Conservation (phyloP, 1,284 basidiomycete genomes). For the Caloboletus inedulis region DNA sequence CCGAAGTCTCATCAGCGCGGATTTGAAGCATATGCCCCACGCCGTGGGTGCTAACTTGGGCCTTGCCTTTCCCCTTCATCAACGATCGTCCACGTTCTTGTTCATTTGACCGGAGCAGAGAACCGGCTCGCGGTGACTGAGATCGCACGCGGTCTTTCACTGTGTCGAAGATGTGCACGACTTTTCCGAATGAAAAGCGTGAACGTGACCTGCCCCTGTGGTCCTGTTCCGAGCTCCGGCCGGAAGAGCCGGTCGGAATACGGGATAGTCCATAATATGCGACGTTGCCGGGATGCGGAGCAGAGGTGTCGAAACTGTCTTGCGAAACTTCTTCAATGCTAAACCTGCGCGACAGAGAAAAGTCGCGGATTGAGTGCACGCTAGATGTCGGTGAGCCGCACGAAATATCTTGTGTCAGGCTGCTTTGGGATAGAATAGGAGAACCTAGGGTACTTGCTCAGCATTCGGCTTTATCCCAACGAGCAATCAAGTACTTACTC, state of each 20-base stretch:
- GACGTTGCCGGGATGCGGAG: slow-evolving; percentile 4
- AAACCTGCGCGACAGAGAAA: slow-evolving; percentile 33
- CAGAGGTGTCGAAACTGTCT: slow-evolving; percentile 12
- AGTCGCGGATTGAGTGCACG: slow-evolving; percentile 15
- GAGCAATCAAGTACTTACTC: slow-evolving; percentile 9
- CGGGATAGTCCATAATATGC: slow-evolving; percentile 18
- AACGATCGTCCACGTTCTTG: slow-evolving; percentile 25
- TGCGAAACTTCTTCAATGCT: slow-evolving; percentile 41
- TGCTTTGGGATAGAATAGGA: background rate
- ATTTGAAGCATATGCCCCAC: slow-evolving; percentile 1
- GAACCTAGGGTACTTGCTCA: slow-evolving; percentile 15
- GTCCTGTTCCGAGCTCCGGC: slow-evolving; percentile 12
- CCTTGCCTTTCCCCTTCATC: slow-evolving; percentile 21
- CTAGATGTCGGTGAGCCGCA: slow-evolving; percentile 23
- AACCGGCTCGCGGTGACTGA: slow-evolving; percentile 30
- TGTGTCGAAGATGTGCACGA: slow-evolving; percentile 38
- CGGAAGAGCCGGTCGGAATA: slow-evolving; percentile 18
- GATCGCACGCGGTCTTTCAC: slow-evolving; percentile 43
- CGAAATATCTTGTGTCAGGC: slow-evolving; percentile 2
- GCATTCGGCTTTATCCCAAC: background rate
- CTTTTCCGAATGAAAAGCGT: slow-evolving; percentile 38
- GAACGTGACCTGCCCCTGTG: slow-evolving; percentile 35
- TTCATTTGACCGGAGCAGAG: slow-evolving; percentile 12
- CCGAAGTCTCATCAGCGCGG: slow-evolving; percentile 8
- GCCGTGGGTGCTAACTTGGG: background rate